Conservation (phyloP, 2,329 filamentous ascomycete genomes). For the Coniochaeta sp. region DNA sequence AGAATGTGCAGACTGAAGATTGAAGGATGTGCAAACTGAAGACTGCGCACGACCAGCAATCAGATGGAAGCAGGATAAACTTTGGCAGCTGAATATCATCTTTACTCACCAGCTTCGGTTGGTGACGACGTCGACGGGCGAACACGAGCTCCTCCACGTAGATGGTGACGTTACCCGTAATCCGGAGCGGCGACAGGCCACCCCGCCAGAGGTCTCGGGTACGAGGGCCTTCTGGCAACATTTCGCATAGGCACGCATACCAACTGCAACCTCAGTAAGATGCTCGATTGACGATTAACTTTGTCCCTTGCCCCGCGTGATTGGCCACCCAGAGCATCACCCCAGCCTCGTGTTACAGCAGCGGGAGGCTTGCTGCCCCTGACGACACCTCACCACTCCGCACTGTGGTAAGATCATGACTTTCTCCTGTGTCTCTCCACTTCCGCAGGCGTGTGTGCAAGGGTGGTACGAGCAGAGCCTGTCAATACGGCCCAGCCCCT, state of each 20-base stretch:
- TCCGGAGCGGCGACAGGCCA: background rate
- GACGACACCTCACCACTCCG: too few species aligned
- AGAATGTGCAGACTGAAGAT: background rate
- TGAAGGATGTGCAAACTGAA: background rate
- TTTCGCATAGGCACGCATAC: background rate
- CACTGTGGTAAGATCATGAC: background rate
- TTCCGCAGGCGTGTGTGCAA: background rate
- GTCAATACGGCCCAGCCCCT: background rate
- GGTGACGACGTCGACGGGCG: background rate
- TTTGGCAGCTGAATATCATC: background rate
- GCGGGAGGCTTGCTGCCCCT: background rate
- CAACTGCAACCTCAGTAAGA: background rate
- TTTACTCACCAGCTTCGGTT: background rate
- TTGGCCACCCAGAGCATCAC: background rate
- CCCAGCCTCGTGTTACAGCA: slow-evolving; percentile 1
- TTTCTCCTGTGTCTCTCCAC: background rate
- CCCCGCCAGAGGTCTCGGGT: background rate
- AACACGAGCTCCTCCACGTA: background rate
- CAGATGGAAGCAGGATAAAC: background rate
- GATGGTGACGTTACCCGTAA: background rate
- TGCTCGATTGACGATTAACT: background rate
- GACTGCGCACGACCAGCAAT: too few species aligned
- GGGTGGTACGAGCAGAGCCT: background rate
- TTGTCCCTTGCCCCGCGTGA: background rate
- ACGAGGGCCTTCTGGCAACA: background rate